phyloP scores from a whole-genome alignment of 164 flowering plant species.

The Aristolochia fimbriata region DNA sequence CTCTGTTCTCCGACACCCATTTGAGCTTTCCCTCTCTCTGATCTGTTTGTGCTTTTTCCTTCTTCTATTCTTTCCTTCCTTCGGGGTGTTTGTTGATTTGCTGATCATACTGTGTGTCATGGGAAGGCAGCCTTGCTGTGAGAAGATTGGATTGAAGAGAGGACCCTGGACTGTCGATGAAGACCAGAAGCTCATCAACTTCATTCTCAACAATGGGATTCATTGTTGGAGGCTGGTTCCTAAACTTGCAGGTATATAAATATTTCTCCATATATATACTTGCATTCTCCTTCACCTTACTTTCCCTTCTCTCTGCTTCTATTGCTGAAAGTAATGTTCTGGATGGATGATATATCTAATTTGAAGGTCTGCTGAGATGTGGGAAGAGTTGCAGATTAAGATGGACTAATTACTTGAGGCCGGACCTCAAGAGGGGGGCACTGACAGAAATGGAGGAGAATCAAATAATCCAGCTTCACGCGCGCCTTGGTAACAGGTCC shows the following conservation, averaged over 20 bases:
- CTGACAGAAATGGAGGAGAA: constrained; percentile 53
- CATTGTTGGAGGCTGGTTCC: constrained; percentile 80
- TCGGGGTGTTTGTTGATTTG: background rate
- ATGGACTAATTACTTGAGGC: constrained; percentile 77
- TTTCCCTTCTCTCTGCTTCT: background rate
- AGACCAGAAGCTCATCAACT: constrained; percentile 66
- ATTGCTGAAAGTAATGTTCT: no score
- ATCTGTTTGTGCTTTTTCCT: background rate
- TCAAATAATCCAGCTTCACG: constrained; percentile 59
- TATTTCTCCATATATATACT: background rate
- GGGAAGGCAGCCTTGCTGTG: constrained; percentile 83
- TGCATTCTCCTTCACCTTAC: constrained; percentile 4
- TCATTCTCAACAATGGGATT: constrained; percentile 69
- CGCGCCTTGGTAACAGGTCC: constrained; percentile 60
- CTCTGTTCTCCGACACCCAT: constrained; percentile 8
- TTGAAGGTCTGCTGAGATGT: constrained; percentile 60
- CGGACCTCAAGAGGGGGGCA: constrained; percentile 68
- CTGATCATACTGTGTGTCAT: constrained; percentile 15
- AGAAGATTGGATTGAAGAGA: constrained; percentile 60
- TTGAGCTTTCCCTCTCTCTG: background rate
- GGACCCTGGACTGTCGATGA: constrained; percentile 85
- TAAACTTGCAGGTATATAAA: constrained; percentile 53
- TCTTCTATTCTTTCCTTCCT: background rate
- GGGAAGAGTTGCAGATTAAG: constrained; percentile 78
- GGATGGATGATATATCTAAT: background rate